Evolutionary conservation across 768 basidiomycete species (phyloP), one percentile per base, ranked within the genome.

Genomic region (Leucosporidium scottii): DNA sequence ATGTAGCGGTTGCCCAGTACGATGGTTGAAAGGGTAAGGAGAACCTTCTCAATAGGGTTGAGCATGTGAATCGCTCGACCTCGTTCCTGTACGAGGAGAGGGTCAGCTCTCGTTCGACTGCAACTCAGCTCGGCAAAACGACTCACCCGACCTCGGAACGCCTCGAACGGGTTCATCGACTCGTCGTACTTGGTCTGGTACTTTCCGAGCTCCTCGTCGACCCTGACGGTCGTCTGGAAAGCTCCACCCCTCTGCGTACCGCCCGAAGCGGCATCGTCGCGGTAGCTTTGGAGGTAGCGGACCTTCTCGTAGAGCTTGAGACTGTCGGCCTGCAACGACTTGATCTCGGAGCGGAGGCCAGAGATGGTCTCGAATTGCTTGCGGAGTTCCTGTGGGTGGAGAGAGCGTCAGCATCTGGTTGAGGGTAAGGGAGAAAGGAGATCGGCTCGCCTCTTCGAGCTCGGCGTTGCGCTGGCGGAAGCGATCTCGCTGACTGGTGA

Each of bases 251-350:
- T 44, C 12, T 36, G 34, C 48, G 60, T 28, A 10, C 23, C n/a
- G 17, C 31, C 30, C 27, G n/a, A 25, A 5, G 61, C 71, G n/a
- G 63, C 73, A 48, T 90, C 88, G 75, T 92, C 90, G 23, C 90
- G 84, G 75, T 98, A 99, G 69, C 88, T 91, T 78, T 98, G 93
- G 87, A 97, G 96, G 77, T 98, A 98, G 68, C 93, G 86, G 61
- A 98, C 93, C 81, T 98, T 99, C 79, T 98, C 96, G 79, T 98
- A 98, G 67, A 98, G 81, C 78, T 99, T 98, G 55, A 99, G 84
- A 77, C 98, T 99, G 79, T 98, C 96, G 1, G 87, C 83, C 79
- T 98, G 94, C 49, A 99, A 82, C 63, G 85, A 85, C 78, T 93
- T 92, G 79, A 93, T 86, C 79, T 98, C 96, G 30, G 86, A 80